phyloP scores from a whole-genome alignment of 768 basidiomycete species.

The Lentinula detonsa region DNA sequence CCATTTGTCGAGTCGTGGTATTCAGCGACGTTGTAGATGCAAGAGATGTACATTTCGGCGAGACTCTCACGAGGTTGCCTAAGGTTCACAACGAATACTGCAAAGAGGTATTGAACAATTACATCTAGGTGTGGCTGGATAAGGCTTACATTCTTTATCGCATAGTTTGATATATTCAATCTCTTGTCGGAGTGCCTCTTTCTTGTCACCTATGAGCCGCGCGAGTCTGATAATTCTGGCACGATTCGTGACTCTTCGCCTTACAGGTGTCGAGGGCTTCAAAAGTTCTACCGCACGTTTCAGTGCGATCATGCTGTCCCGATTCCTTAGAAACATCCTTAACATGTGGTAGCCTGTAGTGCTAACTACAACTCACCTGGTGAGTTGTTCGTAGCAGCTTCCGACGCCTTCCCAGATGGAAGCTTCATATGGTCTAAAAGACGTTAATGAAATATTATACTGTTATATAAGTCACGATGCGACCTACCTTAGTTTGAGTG shows the following conservation, averaged over 20 bases:
- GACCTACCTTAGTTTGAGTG: slow-evolving; percentile 3
- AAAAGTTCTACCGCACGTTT: not conserved
- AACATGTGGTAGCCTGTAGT: not conserved
- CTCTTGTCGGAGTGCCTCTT: not conserved
- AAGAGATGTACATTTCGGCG: not conserved
- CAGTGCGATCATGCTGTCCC: not conserved
- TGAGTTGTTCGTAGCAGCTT: not conserved
- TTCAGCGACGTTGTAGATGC: not conserved
- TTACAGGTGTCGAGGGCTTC: not conserved
- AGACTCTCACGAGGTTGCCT: not conserved
- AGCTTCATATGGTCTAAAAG: not conserved
- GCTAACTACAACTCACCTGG: not conserved
- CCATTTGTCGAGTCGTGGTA: not conserved
- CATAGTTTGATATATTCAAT: not conserved
- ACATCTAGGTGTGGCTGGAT: not conserved
- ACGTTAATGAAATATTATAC: not conserved
- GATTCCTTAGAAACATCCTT: not conserved
- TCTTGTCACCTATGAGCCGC: not conserved
- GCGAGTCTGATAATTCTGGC: not conserved
- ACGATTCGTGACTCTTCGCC: not conserved
- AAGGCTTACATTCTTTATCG: not conserved
- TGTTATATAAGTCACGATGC: not conserved
- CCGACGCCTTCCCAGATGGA: slow-evolving; percentile 6
- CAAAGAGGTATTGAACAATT: not conserved
- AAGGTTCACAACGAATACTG: not conserved